Evolutionary conservation across 306 rosid genomes (phyloP).

Genomic region (Crotalaria pallida): DNA sequence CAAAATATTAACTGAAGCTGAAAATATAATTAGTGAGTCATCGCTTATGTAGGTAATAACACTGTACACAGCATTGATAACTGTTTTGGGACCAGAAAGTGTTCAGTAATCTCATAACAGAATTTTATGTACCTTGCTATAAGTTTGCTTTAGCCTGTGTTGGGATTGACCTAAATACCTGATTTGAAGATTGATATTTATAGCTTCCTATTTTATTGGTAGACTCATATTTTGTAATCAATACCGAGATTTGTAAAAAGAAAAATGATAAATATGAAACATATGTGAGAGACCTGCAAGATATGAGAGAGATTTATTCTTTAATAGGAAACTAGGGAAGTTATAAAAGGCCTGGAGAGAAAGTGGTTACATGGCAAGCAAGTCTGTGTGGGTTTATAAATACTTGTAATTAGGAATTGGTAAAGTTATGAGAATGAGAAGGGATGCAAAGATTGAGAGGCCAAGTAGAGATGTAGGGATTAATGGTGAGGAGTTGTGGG

Average conservation of each 20-base stretch:
- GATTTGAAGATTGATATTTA: too few species aligned
- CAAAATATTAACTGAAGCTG: neutral
- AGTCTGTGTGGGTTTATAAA: too few species aligned
- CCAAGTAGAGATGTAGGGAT: neutral
- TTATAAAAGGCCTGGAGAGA: too few species aligned
- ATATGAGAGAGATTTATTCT: too few species aligned
- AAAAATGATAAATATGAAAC: too few species aligned
- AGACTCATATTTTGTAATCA: too few species aligned
- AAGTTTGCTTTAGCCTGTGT: neutral
- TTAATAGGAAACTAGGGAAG: too few species aligned
- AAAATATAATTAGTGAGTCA: conserved; percentile 6
- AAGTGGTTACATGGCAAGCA: too few species aligned
- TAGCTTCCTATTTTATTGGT: too few species aligned
- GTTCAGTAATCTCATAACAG: conserved; percentile 5
- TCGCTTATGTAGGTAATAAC: neutral
- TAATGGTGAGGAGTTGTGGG: neutral
- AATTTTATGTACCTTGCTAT: neutral
- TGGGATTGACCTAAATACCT: too few species aligned
- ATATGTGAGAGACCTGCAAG: too few species aligned
- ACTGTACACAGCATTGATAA: conserved; percentile 8
- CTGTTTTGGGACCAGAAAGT: conserved; percentile 17
- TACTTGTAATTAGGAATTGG: neutral
- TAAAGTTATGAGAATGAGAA: neutral
- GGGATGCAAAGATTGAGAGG: neutral
- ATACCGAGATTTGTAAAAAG: too few species aligned